Conservation (phyloP, 108 stramenopile species). For the Cyclostephanos invisitatus region DNA sequence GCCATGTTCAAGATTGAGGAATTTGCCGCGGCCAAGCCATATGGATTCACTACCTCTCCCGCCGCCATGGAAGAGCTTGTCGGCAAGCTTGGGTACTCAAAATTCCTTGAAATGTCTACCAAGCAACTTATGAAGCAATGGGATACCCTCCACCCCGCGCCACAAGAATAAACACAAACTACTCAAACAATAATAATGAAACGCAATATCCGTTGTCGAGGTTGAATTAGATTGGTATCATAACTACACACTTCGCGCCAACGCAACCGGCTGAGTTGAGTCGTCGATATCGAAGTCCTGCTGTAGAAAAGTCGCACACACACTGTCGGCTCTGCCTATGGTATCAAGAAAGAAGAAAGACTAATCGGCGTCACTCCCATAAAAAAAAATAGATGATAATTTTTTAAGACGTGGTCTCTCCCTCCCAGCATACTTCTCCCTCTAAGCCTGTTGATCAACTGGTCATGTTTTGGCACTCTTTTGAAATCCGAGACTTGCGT, state of each 20-base stretch:
- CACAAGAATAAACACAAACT: conserved; percentile 15
- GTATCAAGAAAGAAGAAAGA: neutral
- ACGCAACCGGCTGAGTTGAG: conserved; percentile 12
- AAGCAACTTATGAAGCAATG: conserved; percentile 83
- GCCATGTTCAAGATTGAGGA: conserved; percentile 86
- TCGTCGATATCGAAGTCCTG: neutral
- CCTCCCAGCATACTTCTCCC: too few species aligned
- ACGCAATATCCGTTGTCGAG: neutral
- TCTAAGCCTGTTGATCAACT: too few species aligned
- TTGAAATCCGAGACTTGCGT: too few species aligned
- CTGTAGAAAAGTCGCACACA: conserved; percentile 7
- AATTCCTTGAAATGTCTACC: conserved; percentile 75
- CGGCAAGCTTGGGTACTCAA: conserved; percentile 79
- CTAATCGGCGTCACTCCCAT: conserved; percentile 14
- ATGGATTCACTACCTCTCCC: conserved; percentile 53
- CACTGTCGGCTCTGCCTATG: neutral
- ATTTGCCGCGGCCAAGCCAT: conserved; percentile 68
- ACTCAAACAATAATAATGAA: conserved; percentile 29
- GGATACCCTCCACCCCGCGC: conserved; percentile 66
- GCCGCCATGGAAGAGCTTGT: conserved; percentile 78
- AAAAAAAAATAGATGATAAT: conserved; percentile 22
- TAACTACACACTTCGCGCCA: neutral
- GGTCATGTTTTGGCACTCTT: too few species aligned
- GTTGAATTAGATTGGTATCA: neutral
- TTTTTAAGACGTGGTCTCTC: conserved; percentile 4